Base-by-base conservation (phyloP, 2,329 filamentous ascomycete genomes). In the Fusarium zealandicum region DNA sequence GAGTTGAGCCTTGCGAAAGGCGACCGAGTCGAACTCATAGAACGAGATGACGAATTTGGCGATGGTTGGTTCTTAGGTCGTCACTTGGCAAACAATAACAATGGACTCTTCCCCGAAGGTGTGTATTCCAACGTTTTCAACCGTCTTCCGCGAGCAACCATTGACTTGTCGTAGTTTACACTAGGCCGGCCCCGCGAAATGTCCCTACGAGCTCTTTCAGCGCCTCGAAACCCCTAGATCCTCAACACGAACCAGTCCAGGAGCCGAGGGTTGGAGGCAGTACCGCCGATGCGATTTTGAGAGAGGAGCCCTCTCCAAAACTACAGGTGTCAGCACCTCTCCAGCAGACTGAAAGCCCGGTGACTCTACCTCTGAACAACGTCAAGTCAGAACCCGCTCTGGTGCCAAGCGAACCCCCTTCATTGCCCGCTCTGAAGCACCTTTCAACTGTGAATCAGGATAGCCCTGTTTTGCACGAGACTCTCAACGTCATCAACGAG, bases 401-500 rank as follows among this genome's bases (percentile, higher is more conserved):
- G 38, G 49, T 64, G 37, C 61, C 64, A 18, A 70, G 69, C 50
- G 43, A 66, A 67, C 36, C 64, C 53, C 39, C 73, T 11, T 60
- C 64, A 16, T 52, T 68, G 20, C 51, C 65, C 14, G 57, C 57
- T 8, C 53, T 74, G 12, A 66, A 69, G 43, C 73, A 76, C 39
- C 70, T 84, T 41, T 73, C 72, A 51, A 74, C 78, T 50, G 61
- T 66, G 40, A 78, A 78, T 55, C 78, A 86, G 64, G 78, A 84
- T 44, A 82, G 76, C 69, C 89, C 90, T 10, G 93, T 97, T 42
- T 89, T 98, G 79, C 92, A 93, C 71, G 93, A 98, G 72, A 97
- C 93, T 1, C 77, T 98, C 44, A 96, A 92, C 69, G 93, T 98
- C 53, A 98, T 98, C 67, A 89, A 98, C 72, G 93, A 98, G 75